Percentiles rank a stretch among this genome's conserved stretches.
phyloP scores from a whole-genome alignment of 2,329 filamentous ascomycete species.

The Fusarium pseudonygamai region DNA sequence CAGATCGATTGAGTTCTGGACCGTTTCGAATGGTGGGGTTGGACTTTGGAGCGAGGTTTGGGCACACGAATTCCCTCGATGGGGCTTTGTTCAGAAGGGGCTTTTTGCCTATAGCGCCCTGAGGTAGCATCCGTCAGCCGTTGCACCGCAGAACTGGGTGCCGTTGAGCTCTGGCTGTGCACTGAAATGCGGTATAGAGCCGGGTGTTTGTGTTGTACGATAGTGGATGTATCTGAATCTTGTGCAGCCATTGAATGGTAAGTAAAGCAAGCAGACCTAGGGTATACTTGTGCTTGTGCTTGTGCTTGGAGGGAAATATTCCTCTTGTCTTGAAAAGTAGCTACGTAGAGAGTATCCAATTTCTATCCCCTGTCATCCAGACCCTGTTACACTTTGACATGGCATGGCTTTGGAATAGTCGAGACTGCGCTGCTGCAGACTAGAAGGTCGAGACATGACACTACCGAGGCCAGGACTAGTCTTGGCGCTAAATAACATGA shows the following conservation, averaged over 20 bases:
- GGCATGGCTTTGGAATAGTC: conserved; percentile 23
- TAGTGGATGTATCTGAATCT: neutral
- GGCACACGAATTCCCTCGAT: conserved; percentile 20
- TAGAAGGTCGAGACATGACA: conserved; percentile 32
- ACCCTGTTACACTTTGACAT: conserved; percentile 19
- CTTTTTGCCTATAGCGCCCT: conserved; percentile 1
- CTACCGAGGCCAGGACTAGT: conserved; percentile 27
- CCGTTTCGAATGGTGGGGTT: conserved; percentile 40
- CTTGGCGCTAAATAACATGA: conserved; percentile 4
- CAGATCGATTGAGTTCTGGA: conserved; percentile 46
- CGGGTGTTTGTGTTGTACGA: conserved; percentile 10
- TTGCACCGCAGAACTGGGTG: conserved; percentile 16
- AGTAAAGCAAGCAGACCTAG: neutral
- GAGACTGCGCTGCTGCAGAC: conserved; percentile 20
- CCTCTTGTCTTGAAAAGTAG: neutral
- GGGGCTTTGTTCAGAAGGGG: conserved; percentile 23
- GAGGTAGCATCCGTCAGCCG: conserved; percentile 3
- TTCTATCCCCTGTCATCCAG: conserved; percentile 15
- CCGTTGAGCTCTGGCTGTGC: conserved; percentile 1
- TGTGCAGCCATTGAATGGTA: neutral
- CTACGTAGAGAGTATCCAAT: neutral
- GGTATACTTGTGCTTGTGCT: neutral
- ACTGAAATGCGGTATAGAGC: conserved; percentile 3
- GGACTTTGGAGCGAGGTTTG: conserved; percentile 20
- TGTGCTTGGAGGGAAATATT: neutral